Base-by-base conservation (phyloP, 176 grass and related monocot species). In the Pontederia crassipes region DNA sequence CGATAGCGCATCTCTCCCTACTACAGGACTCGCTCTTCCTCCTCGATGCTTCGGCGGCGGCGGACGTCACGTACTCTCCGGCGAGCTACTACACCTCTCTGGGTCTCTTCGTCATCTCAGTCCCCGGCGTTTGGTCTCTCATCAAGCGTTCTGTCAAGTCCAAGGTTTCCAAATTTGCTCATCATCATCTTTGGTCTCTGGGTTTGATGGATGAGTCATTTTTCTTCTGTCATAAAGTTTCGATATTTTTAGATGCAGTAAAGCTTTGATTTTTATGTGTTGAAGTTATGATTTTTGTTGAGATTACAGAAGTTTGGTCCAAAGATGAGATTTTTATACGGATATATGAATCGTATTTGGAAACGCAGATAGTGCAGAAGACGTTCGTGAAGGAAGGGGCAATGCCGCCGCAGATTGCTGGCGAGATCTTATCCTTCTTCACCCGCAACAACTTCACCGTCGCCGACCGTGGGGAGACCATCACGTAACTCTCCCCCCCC, bases 101-200 rank as follows among this genome's bases (percentile, higher is more conserved):
- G 59, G 92, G 92, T 32, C 87, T 97, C 26, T 97, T 97, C 67
- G 92, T 97, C n/a, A 89, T 97, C 27, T 97, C 92, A 7, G 92
- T 97, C 1, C 92, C 92, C 35, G 92, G 92, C 8, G 63, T 97
- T 46, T 97, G 92, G 92, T 97, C 92, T 16, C 92, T 97, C 58
- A 97, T 97, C 61, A 97, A 97, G 67, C 92, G 87, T 76, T 97
- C 92, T 53, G 92, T 97, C 77, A 97, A 97, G 73, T 97, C 92
- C 68, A 91, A 91, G 92, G 92, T 97, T 1, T 40, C 53, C 53
- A 26, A 24, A 12, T 50, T 71, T 64, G 24, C 29, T 18, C 53
- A 46, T 62, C 9, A 16, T 55, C 28, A 11, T 49, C 28, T 45
- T 58, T 12, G 8, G 2, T 27, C 46, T 49, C 49, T 16, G 12